Evolutionary conservation across 805 yeast genomes (phyloP).

Genomic region (Priceomyces medius): DNA sequence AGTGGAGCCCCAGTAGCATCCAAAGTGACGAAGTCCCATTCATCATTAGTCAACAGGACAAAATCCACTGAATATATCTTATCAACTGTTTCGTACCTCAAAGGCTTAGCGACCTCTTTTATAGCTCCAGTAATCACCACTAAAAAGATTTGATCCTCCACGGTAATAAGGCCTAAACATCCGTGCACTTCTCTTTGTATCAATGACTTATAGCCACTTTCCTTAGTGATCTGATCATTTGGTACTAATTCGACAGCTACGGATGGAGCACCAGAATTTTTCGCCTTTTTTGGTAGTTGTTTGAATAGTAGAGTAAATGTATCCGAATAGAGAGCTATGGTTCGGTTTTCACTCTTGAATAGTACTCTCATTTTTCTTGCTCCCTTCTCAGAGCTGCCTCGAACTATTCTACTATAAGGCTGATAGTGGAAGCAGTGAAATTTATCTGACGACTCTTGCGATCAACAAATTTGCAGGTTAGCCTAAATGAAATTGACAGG

Average conservation of each 20-base stretch:
- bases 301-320: constrained; percentile 30
- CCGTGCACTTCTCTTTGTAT: constrained; percentile 51
- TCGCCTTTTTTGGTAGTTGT: constrained; percentile 15
- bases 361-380: constrained; percentile 25
- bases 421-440: neutral
- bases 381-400: constrained; percentile 1
- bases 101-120: constrained; percentile 76
- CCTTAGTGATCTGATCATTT: constrained; percentile 33
- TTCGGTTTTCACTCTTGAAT: constrained; percentile 32
- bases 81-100: constrained; percentile 74
- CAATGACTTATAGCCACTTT: constrained; percentile 37
- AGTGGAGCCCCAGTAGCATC: constrained; percentile 69
- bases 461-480: neutral
- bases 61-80: constrained; percentile 86
- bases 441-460: neutral
- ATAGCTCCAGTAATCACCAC: constrained; percentile 74
- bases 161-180: constrained; percentile 76
- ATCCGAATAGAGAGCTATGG: constrained; percentile 28
- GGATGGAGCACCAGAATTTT: constrained; percentile 19
- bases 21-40: constrained; percentile 78
- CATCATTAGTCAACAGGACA: constrained; percentile 63
- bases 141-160: constrained; percentile 65
- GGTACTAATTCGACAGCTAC: constrained; percentile 49
- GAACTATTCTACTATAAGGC: neutral
- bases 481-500: neutral